These are phyloP conservation scores for Lactarius sanguifluus DNA, from an alignment of 768 basidiomycete genomes.

Conservation along the genomic window DNA sequence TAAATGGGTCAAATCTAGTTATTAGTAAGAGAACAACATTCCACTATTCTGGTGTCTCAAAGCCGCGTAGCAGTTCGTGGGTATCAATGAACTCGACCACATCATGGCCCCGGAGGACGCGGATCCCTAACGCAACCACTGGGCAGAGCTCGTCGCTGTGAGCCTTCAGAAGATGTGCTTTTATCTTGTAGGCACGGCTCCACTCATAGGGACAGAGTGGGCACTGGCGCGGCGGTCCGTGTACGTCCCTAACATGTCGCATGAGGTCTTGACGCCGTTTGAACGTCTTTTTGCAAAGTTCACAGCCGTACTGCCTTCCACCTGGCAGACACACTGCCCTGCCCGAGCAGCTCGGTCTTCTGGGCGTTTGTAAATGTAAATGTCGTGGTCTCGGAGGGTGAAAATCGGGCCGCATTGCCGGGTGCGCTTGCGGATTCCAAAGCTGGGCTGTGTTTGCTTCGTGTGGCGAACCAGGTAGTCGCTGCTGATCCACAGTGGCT, in stretches of 20 bases:
- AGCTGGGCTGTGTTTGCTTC: neutral
- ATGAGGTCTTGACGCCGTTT: neutral
- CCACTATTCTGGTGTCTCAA: no score
- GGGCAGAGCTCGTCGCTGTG: no score
- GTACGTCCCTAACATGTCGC: neutral
- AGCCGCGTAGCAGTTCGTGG: no score
- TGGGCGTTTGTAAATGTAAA: neutral
- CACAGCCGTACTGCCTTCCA: neutral
- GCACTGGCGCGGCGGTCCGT: neutral
- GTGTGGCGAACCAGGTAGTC: neutral
- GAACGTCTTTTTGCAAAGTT: neutral
- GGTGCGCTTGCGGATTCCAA: neutral
- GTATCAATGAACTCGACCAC: no score
- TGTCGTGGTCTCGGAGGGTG: neutral
- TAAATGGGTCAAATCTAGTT: no score
- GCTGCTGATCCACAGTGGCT: neutral
- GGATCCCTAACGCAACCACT: no score
- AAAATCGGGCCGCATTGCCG: neutral
- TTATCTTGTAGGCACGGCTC: no score
- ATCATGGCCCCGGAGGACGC: no score
- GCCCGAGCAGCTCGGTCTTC: neutral
- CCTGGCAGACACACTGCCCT: no score
- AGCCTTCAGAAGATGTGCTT: no score
- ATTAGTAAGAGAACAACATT: no score
- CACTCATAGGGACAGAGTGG: neutral